These are phyloP conservation scores for Aphanomyces astaci DNA, from an alignment of 352 stramenopile species.

Conservation along the genomic window DNA sequence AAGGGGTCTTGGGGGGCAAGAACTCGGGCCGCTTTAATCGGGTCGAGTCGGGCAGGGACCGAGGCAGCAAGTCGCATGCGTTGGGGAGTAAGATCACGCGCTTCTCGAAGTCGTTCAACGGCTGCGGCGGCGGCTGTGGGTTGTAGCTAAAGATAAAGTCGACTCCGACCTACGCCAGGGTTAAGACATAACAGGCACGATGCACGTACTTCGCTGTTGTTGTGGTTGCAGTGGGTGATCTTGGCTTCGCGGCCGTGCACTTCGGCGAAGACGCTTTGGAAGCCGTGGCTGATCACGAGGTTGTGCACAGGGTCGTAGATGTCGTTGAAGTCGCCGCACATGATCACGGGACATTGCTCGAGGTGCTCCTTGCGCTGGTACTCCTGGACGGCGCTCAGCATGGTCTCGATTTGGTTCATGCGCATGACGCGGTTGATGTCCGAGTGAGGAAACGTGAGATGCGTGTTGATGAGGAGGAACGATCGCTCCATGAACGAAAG, in stretches of 20 bases:
- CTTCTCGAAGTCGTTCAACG: neutral
- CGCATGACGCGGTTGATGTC: conserved; percentile 72
- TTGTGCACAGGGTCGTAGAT: conserved; percentile 76
- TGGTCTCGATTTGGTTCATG: conserved; percentile 70
- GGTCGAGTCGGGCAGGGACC: conserved; percentile 48
- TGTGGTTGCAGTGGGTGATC: conserved; percentile 85
- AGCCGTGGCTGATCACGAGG: conserved; percentile 62
- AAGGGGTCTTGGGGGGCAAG: neutral
- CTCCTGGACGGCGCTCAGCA: conserved; percentile 58
- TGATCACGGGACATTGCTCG: conserved; percentile 61
- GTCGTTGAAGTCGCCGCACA: conserved; percentile 84
- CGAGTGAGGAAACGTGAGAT: conserved; percentile 78
- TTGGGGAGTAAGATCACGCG: conserved; percentile 48
- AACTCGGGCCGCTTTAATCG: conserved; percentile 67
- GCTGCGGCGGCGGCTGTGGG: neutral
- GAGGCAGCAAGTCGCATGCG: conserved; percentile 53
- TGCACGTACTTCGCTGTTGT: conserved; percentile 53
- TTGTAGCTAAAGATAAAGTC: conserved; percentile 68
- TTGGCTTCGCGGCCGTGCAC: conserved; percentile 67
- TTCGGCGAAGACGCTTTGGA: conserved; percentile 62
- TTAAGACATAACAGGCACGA: neutral
- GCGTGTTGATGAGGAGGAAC: conserved; percentile 76
- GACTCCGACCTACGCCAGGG: conserved; percentile 43
- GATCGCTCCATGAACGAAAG: conserved; percentile 31
- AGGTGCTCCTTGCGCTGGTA: conserved; percentile 58